Base-by-base conservation (phyloP, 768 basidiomycete genomes). In the Chiua virens region DNA sequence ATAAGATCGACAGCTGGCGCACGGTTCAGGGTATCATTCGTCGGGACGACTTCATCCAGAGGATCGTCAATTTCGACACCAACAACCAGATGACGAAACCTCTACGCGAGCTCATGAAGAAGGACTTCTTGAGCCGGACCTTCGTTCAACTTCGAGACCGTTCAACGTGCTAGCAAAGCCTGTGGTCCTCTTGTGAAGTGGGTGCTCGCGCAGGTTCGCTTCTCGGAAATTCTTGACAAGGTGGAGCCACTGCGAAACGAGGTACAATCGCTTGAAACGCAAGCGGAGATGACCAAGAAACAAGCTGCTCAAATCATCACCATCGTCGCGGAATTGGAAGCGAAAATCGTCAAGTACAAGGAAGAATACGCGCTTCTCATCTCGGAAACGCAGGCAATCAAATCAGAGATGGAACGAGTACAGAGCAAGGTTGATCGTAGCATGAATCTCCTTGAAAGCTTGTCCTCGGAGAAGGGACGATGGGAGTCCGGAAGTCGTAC, bases 121-220 rank as follows among this genome's bases (percentile, higher is more conserved):
- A 77, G 58, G 95, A 98, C 49, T 99, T 92, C 78, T 76, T 99
- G 58, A 89, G 87, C 59, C 83, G 89, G n/a, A 20, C 88, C 94
- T 1, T 83, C 86, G 4, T 99, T 86, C 76, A 98, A 92, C 69
- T 98, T 92, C 65, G 97, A 98, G 68, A 89, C 80, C 5, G 94
- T 98, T 35, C 88, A 98, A 63, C 86, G 89, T 49, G 97, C 97
- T 22, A 94, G 91, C 71, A 91, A 87, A 74, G 97, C 97, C 25
- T 98, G 96, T 65, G 97, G 97, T 23, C 97, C 97, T 10, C 84
- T 99, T 43, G 95, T 96, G 57, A 97, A 98, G 71, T 98, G 97
- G 97, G 96, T 85, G 10, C 80, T 98, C 50, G 97, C 97, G 2
- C 97, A 99, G 74, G 93, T 98, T 43, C 83, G 84, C 27, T 99